Evolutionary conservation across 208 protist species (phyloP).

Genomic region (Borovskyia barvae): DNA sequence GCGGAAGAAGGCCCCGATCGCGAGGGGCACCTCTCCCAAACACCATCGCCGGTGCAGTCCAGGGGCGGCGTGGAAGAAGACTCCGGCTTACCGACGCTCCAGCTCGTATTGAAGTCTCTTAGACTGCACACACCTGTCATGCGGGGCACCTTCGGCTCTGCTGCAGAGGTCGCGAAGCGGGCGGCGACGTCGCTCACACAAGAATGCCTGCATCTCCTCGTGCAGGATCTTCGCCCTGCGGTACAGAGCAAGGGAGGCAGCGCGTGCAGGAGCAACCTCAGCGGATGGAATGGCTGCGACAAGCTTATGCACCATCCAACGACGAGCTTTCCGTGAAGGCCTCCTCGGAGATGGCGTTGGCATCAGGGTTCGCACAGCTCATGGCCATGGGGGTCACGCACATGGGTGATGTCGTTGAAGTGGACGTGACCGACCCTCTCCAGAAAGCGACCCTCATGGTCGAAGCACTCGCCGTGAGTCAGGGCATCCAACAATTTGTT

Average conservation of each 20-base stretch:
- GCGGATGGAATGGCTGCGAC: too few relatives aligned
- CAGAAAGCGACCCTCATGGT: constrained; percentile 28
- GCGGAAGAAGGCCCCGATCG: too few relatives aligned
- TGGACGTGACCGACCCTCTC: constrained; percentile 29
- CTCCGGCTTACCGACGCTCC: too few relatives aligned
- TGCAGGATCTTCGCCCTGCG: constrained; percentile 6
- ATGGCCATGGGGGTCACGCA: constrained; percentile 14
- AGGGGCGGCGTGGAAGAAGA: too few relatives aligned
- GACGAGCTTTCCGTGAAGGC: too few relatives aligned
- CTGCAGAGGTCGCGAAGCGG: background rate
- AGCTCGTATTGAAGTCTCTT: too few relatives aligned
- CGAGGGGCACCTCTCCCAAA: too few relatives aligned
- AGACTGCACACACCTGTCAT: background rate
- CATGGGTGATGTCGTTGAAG: constrained; percentile 18
- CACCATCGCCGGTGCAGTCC: too few relatives aligned
- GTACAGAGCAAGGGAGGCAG: background rate
- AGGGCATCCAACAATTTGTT: constrained; percentile 33
- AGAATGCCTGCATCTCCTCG: background rate
- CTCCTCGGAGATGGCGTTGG: too few relatives aligned
- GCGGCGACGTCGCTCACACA: constrained; percentile 1
- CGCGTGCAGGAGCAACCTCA: background rate
- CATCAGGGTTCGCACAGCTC: constrained; percentile 3
- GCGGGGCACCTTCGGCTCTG: constrained; percentile 1
- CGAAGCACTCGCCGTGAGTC: constrained; percentile 21
- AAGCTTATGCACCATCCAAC: too few relatives aligned